Percentiles rank a stretch among this genome's conserved stretches.
These are phyloP conservation scores for Fusarium tupiense DNA, from an alignment of 2,329 filamentous ascomycete species.

Conservation along the genomic window DNA sequence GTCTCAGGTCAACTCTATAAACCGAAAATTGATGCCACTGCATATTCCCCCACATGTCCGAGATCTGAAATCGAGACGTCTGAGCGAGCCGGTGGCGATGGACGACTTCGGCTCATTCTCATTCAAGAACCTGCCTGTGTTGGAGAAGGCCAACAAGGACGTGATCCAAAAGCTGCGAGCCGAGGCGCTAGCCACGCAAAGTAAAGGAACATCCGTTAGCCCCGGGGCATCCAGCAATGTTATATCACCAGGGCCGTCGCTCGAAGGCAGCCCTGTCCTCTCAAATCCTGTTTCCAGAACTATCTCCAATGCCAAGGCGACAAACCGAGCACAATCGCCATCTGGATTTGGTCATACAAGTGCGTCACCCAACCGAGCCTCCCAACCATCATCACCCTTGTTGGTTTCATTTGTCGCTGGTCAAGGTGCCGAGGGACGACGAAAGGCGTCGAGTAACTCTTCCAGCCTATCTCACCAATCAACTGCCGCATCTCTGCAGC, in stretches of 20 bases:
- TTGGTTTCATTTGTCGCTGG: slow-evolving; percentile 95
- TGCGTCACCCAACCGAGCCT: slow-evolving; percentile 87
- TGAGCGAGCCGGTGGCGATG: slow-evolving; percentile 87
- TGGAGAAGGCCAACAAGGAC: slow-evolving; percentile 99
- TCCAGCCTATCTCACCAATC: slow-evolving; percentile 86
- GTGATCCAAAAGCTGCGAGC: slow-evolving; percentile 96
- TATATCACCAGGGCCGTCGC: slow-evolving; percentile 71
- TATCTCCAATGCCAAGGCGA: slow-evolving; percentile 82
- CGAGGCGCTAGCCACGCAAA: slow-evolving; percentile 80
- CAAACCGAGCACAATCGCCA: slow-evolving; percentile 85
- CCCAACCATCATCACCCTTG: slow-evolving; percentile 75
- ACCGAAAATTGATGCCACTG: slow-evolving; percentile 91
- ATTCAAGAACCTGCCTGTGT: slow-evolving; percentile 95
- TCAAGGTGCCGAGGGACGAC: slow-evolving; percentile 77
- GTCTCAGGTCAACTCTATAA: slow-evolving; percentile 84
- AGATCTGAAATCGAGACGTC: slow-evolving; percentile 84
- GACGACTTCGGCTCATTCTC: slow-evolving; percentile 97
- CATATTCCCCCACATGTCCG: slow-evolving; percentile 97
- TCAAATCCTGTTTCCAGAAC: slow-evolving; percentile 83
- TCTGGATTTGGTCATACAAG: slow-evolving; percentile 81
- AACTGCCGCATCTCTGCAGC: slow-evolving; percentile 66
- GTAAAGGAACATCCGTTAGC: slow-evolving; percentile 60
- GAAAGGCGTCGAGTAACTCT: slow-evolving; percentile 92
- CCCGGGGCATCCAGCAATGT: slow-evolving; percentile 54
- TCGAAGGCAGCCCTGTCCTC: slow-evolving; percentile 87